Base-by-base conservation (phyloP, 2,329 filamentous ascomycete genomes). In the Ceratocystis destructans region DNA sequence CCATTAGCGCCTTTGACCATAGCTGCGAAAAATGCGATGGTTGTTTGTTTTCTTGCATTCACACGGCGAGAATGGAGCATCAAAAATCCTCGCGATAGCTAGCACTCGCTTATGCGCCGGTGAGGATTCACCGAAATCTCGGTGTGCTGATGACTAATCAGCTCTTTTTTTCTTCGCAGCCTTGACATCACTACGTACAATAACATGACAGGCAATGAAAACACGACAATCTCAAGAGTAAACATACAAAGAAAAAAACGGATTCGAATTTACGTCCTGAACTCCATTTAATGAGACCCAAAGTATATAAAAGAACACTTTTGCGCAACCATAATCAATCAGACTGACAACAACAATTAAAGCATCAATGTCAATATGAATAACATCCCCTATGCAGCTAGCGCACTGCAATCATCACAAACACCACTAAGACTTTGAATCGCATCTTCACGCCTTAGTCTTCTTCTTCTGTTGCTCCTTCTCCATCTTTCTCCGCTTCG, bases 401-500 rank as follows among this genome's bases (percentile, higher is more conserved):
- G 12, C 37, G 10, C 37, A 41, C 37, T 41, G 37, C 37, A 41
- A 41, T 10, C 37, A 41, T 41, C 37, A 41, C 37, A 41, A 41
- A 15, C 41, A 57, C 33, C 57, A 33, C 10, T 6, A 25, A 31
- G 31, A 63, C 61, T 46, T 41, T 59, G 55, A 28, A 31, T 59
- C 55, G 28, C 33, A 45, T 33, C 44, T 64, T 62, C 66, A 65
- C 25, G 48, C 61, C 66, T 64, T 67, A 17, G 65, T 74, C 71
- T 73, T 73, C 68, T 71, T 73, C 74, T 81, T 79, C 67, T 73
- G 76, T 74, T 76, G 75, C 75, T 81, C 76, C 75, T 80, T 91
- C 78, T 97, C 94, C 69, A 96, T 76, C 82, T 86, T 96, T 78
- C 94, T 89, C 77, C 90, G 86, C 87, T 99, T 99, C 67, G 82